These are phyloP conservation scores for Ramaria rubella DNA, from an alignment of 768 basidiomycete genomes.

Conservation along the genomic window DNA sequence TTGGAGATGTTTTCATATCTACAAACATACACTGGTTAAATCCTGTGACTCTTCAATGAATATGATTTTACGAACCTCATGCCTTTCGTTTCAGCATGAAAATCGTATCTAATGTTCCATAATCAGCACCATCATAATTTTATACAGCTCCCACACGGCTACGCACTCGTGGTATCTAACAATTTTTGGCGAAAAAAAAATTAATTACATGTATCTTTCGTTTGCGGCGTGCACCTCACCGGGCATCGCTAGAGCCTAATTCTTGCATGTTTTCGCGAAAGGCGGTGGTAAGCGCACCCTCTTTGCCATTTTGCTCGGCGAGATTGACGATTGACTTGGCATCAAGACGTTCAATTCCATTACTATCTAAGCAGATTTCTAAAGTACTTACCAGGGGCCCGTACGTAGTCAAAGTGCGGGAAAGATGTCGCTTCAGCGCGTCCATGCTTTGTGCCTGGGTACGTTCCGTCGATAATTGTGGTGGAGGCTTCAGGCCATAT, in stretches of 20 bases:
- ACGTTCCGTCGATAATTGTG: constrained; percentile 64
- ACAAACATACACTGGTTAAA: not conserved
- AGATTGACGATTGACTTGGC: constrained; percentile 76
- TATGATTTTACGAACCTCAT: constrained; percentile 62
- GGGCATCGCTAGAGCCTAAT: constrained; percentile 46
- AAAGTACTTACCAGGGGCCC: constrained; percentile 75
- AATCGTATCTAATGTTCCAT: constrained; percentile 55
- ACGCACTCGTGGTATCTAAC: constrained; percentile 55
- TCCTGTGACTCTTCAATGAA: constrained; percentile 1
- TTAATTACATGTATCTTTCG: not conserved
- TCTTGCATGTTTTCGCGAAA: constrained; percentile 66
- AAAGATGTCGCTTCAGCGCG: constrained; percentile 68
- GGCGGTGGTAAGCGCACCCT: constrained; percentile 69
- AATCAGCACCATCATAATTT: not conserved
- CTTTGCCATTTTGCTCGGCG: constrained; percentile 87
- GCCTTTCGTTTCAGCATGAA: constrained; percentile 87
- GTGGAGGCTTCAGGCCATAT: constrained; percentile 82
- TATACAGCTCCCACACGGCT: not conserved
- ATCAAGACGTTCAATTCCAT: constrained; percentile 1
- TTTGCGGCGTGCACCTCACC: constrained; percentile 34
- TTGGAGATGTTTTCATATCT: constrained; percentile 89
- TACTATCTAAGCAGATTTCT: constrained; percentile 1
- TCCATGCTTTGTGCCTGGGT: constrained; percentile 68
- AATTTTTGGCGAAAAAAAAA: not conserved
- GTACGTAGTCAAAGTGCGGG: constrained; percentile 56